Conservation (phyloP, 805 yeast species). For the Sugiyamaella floridensis region DNA sequence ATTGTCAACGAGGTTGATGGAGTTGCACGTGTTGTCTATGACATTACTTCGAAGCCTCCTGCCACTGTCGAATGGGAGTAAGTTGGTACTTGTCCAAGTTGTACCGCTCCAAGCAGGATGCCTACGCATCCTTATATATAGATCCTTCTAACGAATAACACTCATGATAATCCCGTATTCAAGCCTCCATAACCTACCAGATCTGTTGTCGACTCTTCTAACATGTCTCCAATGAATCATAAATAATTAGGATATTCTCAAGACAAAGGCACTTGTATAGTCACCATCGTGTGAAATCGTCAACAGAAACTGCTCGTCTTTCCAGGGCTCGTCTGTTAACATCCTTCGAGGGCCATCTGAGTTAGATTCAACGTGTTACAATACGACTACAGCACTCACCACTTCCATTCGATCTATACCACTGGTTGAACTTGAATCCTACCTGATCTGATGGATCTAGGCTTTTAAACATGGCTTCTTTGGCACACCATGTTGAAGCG, state of each 20-base stretch:
- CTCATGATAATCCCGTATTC: neutral
- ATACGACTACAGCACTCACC: neutral
- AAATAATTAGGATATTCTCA: slow-evolving; percentile 30
- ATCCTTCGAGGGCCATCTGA: slow-evolving; percentile 10
- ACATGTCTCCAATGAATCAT: too few species aligned
- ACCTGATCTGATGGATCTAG: slow-evolving; percentile 44
- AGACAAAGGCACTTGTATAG: slow-evolving; percentile 48
- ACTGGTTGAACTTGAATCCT: slow-evolving; percentile 48
- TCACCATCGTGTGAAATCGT: slow-evolving; percentile 64
- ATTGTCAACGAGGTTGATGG: slow-evolving; percentile 98
- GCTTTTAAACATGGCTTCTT: slow-evolving; percentile 67
- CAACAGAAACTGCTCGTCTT: slow-evolving; percentile 43
- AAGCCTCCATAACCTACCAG: too few species aligned
- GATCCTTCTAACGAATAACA: neutral
- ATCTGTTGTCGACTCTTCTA: too few species aligned
- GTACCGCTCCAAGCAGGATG: too few species aligned
- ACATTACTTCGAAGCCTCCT: slow-evolving; percentile 98
- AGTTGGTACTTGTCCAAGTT: slow-evolving; percentile 2
- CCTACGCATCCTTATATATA: too few species aligned
- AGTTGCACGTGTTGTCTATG: slow-evolving; percentile 98
- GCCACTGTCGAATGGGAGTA: slow-evolving; percentile 99
- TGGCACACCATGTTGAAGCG: slow-evolving; percentile 63
- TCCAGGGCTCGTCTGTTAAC: slow-evolving; percentile 14
- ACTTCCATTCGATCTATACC: slow-evolving; percentile 43
- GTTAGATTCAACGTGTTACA: neutral